A percentile compares a stretch with the other conserved stretches of the same genome.
Evolutionary conservation across 2,329 filamentous ascomycete species (phyloP).

Genomic region (Celoporthe dispersa): DNA sequence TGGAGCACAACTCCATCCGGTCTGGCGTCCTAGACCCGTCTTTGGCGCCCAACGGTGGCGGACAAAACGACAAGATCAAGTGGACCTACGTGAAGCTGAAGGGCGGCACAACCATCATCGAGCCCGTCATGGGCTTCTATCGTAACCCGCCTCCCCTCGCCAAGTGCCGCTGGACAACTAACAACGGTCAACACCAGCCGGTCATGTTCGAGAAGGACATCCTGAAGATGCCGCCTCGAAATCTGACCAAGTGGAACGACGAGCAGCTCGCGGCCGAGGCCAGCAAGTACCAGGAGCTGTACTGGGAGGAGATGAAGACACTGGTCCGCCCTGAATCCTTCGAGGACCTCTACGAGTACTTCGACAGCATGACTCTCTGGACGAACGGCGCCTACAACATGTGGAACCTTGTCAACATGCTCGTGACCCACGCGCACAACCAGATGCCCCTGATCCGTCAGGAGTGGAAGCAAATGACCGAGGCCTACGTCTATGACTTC

Average conservation of each 20-base stretch:
- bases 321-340: conserved; percentile 41
- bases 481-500: conserved; percentile 30
- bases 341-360: conserved; percentile 52
- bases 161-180: conserved; percentile 32
- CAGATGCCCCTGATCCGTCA: conserved; percentile 35
- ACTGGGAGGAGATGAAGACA: conserved; percentile 42
- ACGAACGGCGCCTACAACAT: conserved; percentile 52
- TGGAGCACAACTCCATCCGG: conserved; percentile 5
- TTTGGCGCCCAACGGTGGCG: conserved; percentile 3
- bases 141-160: conserved; percentile 20
- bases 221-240: conserved; percentile 13
- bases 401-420: conserved; percentile 49
- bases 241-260: conserved; percentile 19
- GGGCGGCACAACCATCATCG: conserved; percentile 17
- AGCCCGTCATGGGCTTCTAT: conserved; percentile 31
- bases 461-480: conserved; percentile 28
- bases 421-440: conserved; percentile 46
- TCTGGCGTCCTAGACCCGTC: conserved; percentile 5
- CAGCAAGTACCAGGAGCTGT: conserved; percentile 40
- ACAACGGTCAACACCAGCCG: conserved; percentile 16
- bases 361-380: conserved; percentile 54
- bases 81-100: conserved; percentile 21
- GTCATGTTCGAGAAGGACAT: not conserved
- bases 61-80: not conserved
- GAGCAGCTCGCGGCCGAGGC: conserved; percentile 14